These are phyloP conservation scores for Chrysoporthe cubensis DNA, from an alignment of 2,329 filamentous ascomycete genomes.

Conservation along the genomic window DNA sequence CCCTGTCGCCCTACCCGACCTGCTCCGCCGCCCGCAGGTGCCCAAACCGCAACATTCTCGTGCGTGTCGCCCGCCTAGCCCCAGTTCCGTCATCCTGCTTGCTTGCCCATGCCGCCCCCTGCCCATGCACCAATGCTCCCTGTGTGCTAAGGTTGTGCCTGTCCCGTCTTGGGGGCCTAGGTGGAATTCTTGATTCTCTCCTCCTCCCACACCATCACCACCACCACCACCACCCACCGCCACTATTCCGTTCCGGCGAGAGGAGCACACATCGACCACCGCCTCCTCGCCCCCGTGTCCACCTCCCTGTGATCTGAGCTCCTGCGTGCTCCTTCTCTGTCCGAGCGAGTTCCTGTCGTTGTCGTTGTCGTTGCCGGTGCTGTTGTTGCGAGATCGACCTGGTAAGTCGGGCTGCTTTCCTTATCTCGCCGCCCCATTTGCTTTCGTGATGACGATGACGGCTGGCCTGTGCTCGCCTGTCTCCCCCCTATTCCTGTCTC, in stretches of 20 bases:
- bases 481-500: not conserved
- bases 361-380: no score
- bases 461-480: slow-evolving; percentile 8
- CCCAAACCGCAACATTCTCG: slow-evolving; percentile 17
- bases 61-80: slow-evolving; percentile 6
- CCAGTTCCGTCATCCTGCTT: slow-evolving; percentile 8
- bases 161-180: not conserved
- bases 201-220: not conserved
- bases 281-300: not conserved
- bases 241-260: not conserved
- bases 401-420: slow-evolving; percentile 1
- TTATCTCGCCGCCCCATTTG: not conserved
- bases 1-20: slow-evolving; percentile 4
- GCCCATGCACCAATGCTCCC: not conserved
- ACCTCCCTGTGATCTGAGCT: not conserved
- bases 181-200: not conserved
- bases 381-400: not conserved
- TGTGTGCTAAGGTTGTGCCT: slow-evolving; percentile 1
- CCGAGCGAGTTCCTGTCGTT: not conserved
- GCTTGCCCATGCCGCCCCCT: not conserved
- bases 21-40: not conserved
- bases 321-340: not conserved
- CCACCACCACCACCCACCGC: not conserved
- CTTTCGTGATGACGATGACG: slow-evolving; percentile 1
- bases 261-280: not conserved